Conservation (phyloP, 306 rosid species). For the Rosa multiflora region DNA sequence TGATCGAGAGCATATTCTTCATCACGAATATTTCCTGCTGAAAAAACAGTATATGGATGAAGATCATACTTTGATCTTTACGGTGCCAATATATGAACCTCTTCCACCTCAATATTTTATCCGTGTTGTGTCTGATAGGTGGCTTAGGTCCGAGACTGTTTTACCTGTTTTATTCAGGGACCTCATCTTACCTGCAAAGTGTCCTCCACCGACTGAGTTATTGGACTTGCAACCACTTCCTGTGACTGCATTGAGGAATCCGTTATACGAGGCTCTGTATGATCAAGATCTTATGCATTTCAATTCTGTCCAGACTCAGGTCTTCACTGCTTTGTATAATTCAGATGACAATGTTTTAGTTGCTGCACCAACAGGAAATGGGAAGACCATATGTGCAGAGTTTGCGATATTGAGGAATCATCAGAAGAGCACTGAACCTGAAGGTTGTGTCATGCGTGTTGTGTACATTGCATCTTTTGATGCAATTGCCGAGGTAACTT, state of each 20-base stretch:
- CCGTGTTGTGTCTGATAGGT: conserved; percentile 82
- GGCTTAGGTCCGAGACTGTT: conserved; percentile 88
- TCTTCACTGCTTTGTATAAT: conserved; percentile 78
- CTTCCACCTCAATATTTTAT: conserved; percentile 90
- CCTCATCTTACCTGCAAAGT: conserved; percentile 81
- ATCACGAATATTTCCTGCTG: conserved; percentile 80
- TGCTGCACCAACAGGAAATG: conserved; percentile 95
- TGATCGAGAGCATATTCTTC: conserved; percentile 82
- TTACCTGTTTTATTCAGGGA: conserved; percentile 92
- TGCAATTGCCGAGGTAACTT: conserved; percentile 61
- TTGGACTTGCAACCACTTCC: conserved; percentile 91
- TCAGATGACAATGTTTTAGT: conserved; percentile 84
- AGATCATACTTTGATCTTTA: conserved; percentile 83
- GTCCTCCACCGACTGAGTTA: conserved; percentile 88
- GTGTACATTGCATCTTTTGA: conserved; percentile 3
- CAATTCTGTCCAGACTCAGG: conserved; percentile 95
- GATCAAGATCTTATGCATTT: conserved; percentile 73
- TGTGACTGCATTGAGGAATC: conserved; percentile 78
- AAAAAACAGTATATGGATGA: conserved; percentile 84
- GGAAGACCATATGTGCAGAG: conserved; percentile 92
- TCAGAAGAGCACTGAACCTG: conserved; percentile 72
- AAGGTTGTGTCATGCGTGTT: conserved; percentile 38
- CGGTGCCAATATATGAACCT: conserved; percentile 84
- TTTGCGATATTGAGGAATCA: conserved; percentile 81
- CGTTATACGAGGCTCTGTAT: conserved; percentile 74